Conservation (phyloP, 1,284 basidiomycete species). For the Trichosporon sp. region DNA sequence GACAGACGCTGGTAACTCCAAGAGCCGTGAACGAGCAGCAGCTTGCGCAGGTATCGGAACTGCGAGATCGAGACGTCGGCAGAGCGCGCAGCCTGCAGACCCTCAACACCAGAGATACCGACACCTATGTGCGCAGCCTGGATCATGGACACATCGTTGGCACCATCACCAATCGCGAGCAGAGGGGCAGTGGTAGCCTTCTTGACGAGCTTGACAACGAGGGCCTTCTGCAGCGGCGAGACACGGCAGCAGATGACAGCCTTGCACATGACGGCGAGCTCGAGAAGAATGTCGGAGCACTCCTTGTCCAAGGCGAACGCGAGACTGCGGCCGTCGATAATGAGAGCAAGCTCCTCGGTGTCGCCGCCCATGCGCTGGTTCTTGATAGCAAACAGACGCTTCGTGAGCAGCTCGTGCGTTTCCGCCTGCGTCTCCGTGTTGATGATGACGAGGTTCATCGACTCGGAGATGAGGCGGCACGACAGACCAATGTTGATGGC, state of each 20-base stretch:
- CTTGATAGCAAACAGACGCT: constrained; percentile 86
- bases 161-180: constrained; percentile 79
- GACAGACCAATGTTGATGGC: constrained; percentile 99
- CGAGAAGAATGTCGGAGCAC: constrained; percentile 82
- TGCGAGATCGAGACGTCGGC: constrained; percentile 98
- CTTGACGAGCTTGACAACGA: constrained; percentile 98
- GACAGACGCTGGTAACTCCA: constrained; percentile 97
- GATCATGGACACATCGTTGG: constrained; percentile 66
- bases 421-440: constrained; percentile 85
- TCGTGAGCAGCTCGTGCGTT: constrained; percentile 85
- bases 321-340: constrained; percentile 88
- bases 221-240: constrained; percentile 94
- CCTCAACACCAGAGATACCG: constrained; percentile 98
- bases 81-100: constrained; percentile 93
- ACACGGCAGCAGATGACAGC: constrained; percentile 64
- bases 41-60: constrained; percentile 94
- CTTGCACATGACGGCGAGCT: constrained; percentile 97
- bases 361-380: constrained; percentile 88
- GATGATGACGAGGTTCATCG: constrained; percentile 96
- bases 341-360: constrained; percentile 87
- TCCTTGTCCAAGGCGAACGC: constrained; percentile 91
- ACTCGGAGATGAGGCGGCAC: constrained; percentile 93
- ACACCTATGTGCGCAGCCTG: constrained; percentile 74
- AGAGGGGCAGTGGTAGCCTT: constrained; percentile 89
- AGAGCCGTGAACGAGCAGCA: constrained; percentile 93